Evolutionary conservation across 108 stramenopile species (phyloP).

Genomic region (Licmophora abbreviata): DNA sequence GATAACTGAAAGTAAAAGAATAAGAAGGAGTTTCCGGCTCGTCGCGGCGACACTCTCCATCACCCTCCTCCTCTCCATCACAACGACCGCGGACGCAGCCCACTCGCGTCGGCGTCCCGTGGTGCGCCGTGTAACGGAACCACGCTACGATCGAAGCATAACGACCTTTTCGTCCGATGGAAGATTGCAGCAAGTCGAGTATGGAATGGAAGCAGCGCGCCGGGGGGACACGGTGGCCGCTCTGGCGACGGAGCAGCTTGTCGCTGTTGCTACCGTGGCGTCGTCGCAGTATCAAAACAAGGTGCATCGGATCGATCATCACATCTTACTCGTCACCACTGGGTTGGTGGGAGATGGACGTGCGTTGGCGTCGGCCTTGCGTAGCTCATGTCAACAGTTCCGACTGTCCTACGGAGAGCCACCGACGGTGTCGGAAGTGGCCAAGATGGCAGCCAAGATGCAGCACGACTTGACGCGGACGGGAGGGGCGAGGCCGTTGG

Average conservation of each 20-base stretch:
- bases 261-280: neutral
- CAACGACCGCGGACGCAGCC: slow-evolving; percentile 12
- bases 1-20: no score
- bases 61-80: no score
- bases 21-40: no score
- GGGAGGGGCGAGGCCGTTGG: slow-evolving; percentile 67
- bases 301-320: slow-evolving; percentile 38
- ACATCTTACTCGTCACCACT: slow-evolving; percentile 36
- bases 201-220: slow-evolving; percentile 52
- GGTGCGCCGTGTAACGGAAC: neutral
- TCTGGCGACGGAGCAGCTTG: slow-evolving; percentile 8
- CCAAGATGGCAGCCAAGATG: slow-evolving; percentile 35
- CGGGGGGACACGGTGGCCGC: slow-evolving; percentile 30
- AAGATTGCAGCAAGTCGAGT: slow-evolving; percentile 63
- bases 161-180: slow-evolving; percentile 61
- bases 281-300: slow-evolving; percentile 5
- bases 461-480: slow-evolving; percentile 53
- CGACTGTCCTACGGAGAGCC: slow-evolving; percentile 47
- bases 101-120: slow-evolving; percentile 36
- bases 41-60: no score
- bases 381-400: slow-evolving; percentile 25
- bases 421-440: slow-evolving; percentile 44
- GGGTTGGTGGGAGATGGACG: slow-evolving; percentile 69
- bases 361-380: slow-evolving; percentile 41
- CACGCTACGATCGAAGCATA: slow-evolving; percentile 62